These are phyloP conservation scores for Tetraselmis striata DNA, from an alignment of 139 green algal genomes.

Conservation along the genomic window DNA sequence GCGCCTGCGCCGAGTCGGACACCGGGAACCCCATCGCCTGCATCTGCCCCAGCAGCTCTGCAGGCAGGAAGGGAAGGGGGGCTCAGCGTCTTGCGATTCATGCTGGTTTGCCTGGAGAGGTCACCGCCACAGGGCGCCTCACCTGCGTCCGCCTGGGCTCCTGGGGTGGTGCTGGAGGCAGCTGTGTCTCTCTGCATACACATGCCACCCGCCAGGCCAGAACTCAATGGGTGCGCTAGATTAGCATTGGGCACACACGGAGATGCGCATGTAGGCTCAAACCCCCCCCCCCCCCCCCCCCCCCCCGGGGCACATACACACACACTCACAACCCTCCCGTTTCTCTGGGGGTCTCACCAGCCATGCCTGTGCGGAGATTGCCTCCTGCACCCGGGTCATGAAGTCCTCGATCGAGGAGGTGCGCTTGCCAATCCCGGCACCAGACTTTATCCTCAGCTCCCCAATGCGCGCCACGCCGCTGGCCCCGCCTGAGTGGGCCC, in stretches of 20 bases:
- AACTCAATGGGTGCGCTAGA: not conserved
- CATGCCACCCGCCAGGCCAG: not conserved
- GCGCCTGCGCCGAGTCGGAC: conserved; percentile 14
- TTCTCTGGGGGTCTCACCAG: not conserved
- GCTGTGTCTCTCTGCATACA: not conserved
- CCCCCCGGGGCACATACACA: too few species aligned
- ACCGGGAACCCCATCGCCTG: conserved; percentile 24
- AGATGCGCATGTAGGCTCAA: too few species aligned
- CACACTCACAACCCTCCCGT: too few species aligned
- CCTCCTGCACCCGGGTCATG: not conserved
- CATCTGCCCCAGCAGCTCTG: conserved; percentile 16
- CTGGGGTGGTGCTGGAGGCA: not conserved
- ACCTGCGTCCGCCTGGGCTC: not conserved
- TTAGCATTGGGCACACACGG: too few species aligned
- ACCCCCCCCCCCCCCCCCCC: too few species aligned
- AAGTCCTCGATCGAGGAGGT: not conserved
- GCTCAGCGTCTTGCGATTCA: too few species aligned
- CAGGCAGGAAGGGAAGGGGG: not conserved
- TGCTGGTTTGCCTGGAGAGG: too few species aligned
- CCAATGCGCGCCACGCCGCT: not conserved
- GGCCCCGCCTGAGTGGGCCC: not conserved
- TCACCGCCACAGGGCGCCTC: too few species aligned
- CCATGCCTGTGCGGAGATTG: not conserved
- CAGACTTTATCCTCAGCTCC: not conserved
- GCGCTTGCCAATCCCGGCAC: not conserved